phyloP scores from a whole-genome alignment of 164 flowering plant species.

The Stephania japonica region DNA sequence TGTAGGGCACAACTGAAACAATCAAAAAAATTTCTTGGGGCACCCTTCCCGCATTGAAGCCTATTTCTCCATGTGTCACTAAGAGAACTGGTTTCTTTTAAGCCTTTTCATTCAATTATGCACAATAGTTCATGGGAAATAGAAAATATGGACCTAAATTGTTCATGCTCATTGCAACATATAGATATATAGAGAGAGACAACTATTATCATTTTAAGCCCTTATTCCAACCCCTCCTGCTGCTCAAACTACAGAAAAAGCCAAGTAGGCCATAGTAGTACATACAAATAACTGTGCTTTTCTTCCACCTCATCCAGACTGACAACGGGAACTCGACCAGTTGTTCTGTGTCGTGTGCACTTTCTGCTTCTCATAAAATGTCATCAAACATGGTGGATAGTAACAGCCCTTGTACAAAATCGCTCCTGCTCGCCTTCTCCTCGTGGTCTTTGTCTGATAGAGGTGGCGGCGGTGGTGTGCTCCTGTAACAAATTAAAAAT shows the following conservation, averaged over 20 bases:
- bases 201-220: not conserved
- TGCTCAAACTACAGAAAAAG: not conserved
- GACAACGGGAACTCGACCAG: not conserved
- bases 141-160: constrained; percentile 8
- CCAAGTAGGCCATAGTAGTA: not conserved
- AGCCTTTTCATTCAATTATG: constrained; percentile 6
- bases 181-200: not conserved
- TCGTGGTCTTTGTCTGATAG: constrained; percentile 42
- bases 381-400: constrained; percentile 61
- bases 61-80: too few species aligned
- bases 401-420: constrained; percentile 59
- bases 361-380: constrained; percentile 20
- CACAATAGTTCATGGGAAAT: constrained; percentile 10
- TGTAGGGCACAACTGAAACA: not conserved
- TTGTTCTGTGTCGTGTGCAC: not conserved
- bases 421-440: constrained; percentile 53
- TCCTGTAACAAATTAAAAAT: constrained; percentile 39
- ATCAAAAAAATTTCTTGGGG: too few species aligned
- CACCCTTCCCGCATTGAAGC: too few species aligned
- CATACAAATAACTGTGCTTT: not conserved
- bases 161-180: not conserved
- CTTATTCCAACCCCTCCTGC: not conserved
- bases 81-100: not conserved
- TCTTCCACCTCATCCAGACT: not conserved
- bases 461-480: constrained; percentile 19